Base-by-base conservation (phyloP, 495 filamentous ascomycete species). In the Podospora australis region DNA sequence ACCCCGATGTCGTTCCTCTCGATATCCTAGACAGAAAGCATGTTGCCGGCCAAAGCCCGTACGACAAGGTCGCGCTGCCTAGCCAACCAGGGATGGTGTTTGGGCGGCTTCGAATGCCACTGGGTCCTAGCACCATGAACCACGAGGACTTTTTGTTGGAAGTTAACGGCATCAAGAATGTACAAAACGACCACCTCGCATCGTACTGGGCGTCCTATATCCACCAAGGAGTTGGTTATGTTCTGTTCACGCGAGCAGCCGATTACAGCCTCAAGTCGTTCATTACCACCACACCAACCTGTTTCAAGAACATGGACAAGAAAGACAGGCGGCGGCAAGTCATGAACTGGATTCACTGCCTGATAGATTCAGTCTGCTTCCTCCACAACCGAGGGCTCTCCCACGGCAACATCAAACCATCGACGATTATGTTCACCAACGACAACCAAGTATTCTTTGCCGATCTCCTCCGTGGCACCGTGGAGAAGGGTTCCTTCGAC, bases 271-370 rank as follows among this genome's bases (percentile, higher is more conserved):
- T 97, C 30, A 84, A 81, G 61, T 79, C 77, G 2, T 89, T 95
- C 65, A 70, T 96, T 34, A 78, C 82, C 10, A 83, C 83, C 32
- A 71, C 73, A 16, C 85, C 86, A 2, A 66, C 71, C 35, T 67
- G 68, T 4, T 80, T 90, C 68, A 90, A 90, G 59, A 75, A 75
- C 2, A 68, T 95, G 2, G 60, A 80, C 2, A 95, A 94, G 60
- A 71, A 79, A 46, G 75, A 79, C n/a, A 80, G 87, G 22, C 78
- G 84, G 23, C 66, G 73, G 24, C 71, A 83, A 2, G 63, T 95
- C 13, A 72, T 95, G 56, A 82, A 85, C 54, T 96, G 91, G 90
- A 80, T 91, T 32, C 88, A 90, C 64, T 96, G 91, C 59, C 75
- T 97, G 2, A 74, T 79, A 0, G 84, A 89, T 52, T 86, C 84